Evolutionary conservation across 202 grass and related monocot species (phyloP).

Genomic region (Hordeum pubiflorum): DNA sequence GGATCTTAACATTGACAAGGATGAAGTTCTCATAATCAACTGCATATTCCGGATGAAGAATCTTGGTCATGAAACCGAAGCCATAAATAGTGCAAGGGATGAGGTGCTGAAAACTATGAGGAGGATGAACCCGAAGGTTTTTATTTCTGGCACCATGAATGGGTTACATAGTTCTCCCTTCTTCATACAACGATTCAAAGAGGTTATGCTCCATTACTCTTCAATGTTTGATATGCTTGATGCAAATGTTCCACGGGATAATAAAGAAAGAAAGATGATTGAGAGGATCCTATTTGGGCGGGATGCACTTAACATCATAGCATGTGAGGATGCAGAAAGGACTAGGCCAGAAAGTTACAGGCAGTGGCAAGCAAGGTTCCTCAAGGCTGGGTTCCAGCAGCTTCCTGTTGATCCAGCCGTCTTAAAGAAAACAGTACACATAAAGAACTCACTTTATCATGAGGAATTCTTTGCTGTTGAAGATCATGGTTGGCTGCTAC

Average conservation of each 20-base stretch:
- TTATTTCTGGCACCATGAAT: constrained; percentile 26
- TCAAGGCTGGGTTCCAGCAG: constrained; percentile 26
- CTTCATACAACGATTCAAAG: constrained; percentile 31
- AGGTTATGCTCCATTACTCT: too few species aligned
- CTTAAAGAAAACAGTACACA: background rate
- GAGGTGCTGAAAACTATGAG: background rate
- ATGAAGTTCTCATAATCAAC: constrained; percentile 24
- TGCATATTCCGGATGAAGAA: constrained; percentile 17
- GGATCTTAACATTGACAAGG: constrained; percentile 22
- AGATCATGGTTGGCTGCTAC: constrained; percentile 35
- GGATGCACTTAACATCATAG: constrained; percentile 28
- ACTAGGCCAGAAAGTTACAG: constrained; percentile 29
- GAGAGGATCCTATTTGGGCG: constrained; percentile 22
- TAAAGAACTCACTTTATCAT: constrained; percentile 29
- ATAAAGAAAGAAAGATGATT: background rate
- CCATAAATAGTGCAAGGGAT: background rate
- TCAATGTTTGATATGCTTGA: too few species aligned
- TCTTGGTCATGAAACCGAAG: background rate
- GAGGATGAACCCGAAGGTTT: background rate
- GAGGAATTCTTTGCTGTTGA: constrained; percentile 39
- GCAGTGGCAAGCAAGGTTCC: constrained; percentile 31
- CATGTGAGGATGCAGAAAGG: constrained; percentile 41
- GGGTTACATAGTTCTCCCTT: constrained; percentile 30
- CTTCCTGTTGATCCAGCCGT: background rate
- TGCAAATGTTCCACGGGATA: too few species aligned